Evolutionary conservation across 73 alveolate genomes (phyloP), one percentile per base, ranked within the genome.

Genomic region (Loxodes magnus): DNA sequence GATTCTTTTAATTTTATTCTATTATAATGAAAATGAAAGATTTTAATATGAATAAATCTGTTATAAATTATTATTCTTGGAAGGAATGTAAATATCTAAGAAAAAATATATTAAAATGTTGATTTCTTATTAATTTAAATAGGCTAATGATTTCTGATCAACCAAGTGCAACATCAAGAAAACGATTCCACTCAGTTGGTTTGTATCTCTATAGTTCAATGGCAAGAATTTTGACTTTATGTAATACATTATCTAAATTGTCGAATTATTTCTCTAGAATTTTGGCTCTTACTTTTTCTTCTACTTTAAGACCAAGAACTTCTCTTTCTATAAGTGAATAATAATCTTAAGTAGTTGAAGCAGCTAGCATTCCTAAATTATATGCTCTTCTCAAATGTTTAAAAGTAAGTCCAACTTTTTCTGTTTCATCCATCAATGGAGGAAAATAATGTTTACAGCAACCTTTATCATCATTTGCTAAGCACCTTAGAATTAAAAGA

Each of bases 181-280:
- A 77, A 27, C 55, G 67, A 35, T 77, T 77, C 91, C 91, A 77
- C 33, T 77, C 91, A 12, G 75, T 53, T 5, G 91, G 82, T 37
- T 63, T 71, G 53, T 65, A 51, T 39, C 92, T 64, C 63, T 73
- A 62, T 3, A 78, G 51, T 56, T 73, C 83, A 67, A 78, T 73
- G 43, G 87, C 83, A 28, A 78, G 59, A 17, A 48, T 43, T 57
- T 50, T 75, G 28, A 73, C 66, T 31, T 61, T 51, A 43, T 73
- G 51, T 39, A 43, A 38, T 4, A 56, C 50, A 41, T 61, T 54
- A 15, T 74, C 76, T 25, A 68, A 35, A 22, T 31, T 31, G n/a
- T 31, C 41, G 41, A 31, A 31, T n/a, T 31, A 9, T 9, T 9
- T n/a, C 9, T n/a, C n/a, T 31, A 31, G 12, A 31, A 31, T n/a